Conservation (phyloP, 2,329 filamentous ascomycete genomes). For the Drechslera avenae region DNA sequence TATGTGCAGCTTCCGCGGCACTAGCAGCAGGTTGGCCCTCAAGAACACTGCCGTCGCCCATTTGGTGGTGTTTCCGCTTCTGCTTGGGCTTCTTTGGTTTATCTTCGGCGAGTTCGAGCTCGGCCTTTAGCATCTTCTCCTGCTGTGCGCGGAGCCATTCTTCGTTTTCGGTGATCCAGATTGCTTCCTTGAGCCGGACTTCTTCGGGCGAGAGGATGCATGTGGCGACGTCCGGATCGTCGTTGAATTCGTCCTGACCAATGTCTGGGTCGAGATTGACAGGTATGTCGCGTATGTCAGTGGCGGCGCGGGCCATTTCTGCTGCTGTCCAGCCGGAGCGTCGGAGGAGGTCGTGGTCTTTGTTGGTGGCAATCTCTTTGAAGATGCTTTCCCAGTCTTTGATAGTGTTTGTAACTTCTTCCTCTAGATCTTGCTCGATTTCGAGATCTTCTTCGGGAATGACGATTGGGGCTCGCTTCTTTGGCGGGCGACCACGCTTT, state of each 20-base stretch:
- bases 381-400: slow-evolving; percentile 39
- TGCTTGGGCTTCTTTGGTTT: slow-evolving; percentile 56
- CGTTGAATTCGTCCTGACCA: slow-evolving; percentile 80
- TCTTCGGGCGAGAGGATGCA: slow-evolving; percentile 78
- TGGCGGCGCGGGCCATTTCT: slow-evolving; percentile 33
- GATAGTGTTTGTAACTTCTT: slow-evolving; percentile 50
- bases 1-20: slow-evolving; percentile 52
- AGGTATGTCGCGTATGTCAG: slow-evolving; percentile 26
- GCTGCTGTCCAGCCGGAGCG: slow-evolving; percentile 35
- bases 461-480: slow-evolving; percentile 39
- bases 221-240: slow-evolving; percentile 84
- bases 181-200: slow-evolving; percentile 80
- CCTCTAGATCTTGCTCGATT: slow-evolving; percentile 54
- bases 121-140: slow-evolving; percentile 77
- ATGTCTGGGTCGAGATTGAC: slow-evolving; percentile 60
- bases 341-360: slow-evolving; percentile 37
- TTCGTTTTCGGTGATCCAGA: slow-evolving; percentile 95
- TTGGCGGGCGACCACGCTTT: slow-evolving; percentile 46
- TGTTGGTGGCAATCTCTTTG: slow-evolving; percentile 36
- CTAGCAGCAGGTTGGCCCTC: slow-evolving; percentile 51
- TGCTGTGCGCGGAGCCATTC: slow-evolving; percentile 89
- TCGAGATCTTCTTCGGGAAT: slow-evolving; percentile 54
- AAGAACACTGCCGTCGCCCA: slow-evolving; percentile 51
- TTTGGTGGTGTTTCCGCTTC: slow-evolving; percentile 45
- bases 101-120: slow-evolving; percentile 62